Conservation (phyloP, 2,329 filamentous ascomycete genomes). For the Ophiostoma populinum region DNA sequence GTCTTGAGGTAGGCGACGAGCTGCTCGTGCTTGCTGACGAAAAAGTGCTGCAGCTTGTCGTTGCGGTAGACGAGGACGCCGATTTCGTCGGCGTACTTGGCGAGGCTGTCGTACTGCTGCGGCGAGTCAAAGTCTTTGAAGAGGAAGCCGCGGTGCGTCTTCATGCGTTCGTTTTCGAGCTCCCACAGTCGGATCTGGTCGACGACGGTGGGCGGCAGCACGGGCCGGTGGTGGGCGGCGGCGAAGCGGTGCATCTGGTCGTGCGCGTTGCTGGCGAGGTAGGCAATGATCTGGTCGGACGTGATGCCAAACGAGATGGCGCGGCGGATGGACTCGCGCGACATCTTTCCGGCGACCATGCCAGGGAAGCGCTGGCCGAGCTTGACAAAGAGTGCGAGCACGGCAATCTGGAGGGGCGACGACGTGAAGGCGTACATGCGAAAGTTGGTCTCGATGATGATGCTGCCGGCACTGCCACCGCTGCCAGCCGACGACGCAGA, state of each 20-base stretch:
- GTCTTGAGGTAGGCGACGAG: constrained; percentile 64
- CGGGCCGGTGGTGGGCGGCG: constrained; percentile 39
- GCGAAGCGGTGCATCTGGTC: constrained; percentile 71
- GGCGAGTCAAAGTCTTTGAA: constrained; percentile 72
- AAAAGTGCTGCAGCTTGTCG: constrained; percentile 67
- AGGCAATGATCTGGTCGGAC: constrained; percentile 84
- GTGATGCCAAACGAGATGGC: constrained; percentile 88
- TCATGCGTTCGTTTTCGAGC: constrained; percentile 89
- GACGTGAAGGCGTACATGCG: constrained; percentile 93
- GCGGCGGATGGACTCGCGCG: constrained; percentile 69
- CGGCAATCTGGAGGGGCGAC: constrained; percentile 83
- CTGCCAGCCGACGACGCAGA: constrained; percentile 18
- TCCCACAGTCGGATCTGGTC: constrained; percentile 98
- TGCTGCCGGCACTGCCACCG: constrained; percentile 56
- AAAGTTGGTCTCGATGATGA: constrained; percentile 97
- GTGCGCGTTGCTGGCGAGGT: constrained; percentile 82
- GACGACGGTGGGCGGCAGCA: constrained; percentile 86
- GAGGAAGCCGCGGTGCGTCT: constrained; percentile 63
- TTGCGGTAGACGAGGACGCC: constrained; percentile 82
- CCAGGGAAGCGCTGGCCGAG: constrained; percentile 86
- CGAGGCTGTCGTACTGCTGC: constrained; percentile 52
- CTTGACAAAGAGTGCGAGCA: constrained; percentile 76
- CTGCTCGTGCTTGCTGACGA: constrained; percentile 81
- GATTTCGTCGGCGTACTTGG: constrained; percentile 72
- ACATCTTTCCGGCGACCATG: constrained; percentile 82